Evolutionary conservation across 306 rosid species (phyloP).

Genomic region (Quillaja saponaria): DNA sequence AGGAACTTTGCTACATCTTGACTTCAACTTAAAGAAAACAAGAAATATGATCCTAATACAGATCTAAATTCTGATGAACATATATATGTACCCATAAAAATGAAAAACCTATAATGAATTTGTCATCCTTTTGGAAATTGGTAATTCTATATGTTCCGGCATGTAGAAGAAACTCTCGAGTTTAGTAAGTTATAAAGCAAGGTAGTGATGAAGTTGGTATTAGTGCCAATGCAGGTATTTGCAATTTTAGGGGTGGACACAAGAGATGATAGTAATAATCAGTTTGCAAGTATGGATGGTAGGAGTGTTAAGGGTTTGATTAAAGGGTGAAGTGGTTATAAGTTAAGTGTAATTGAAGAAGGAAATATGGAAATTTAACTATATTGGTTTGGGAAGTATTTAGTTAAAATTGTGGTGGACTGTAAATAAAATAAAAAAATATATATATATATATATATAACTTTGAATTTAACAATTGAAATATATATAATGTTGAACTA

Average conservation of each 20-base stretch:
- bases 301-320: no score
- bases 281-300: slow-evolving; percentile 2
- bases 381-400: no score
- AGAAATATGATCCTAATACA: not conserved
- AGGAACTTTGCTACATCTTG: not conserved
- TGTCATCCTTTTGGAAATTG: not conserved
- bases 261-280: slow-evolving; percentile 8
- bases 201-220: slow-evolving; percentile 8
- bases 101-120: not conserved
- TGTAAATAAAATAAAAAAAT: no score
- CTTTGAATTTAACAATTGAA: no score
- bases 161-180: not conserved
- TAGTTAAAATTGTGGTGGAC: no score
- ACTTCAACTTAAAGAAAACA: not conserved
- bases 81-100: no score
- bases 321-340: no score
- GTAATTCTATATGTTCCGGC: slow-evolving; percentile 15
- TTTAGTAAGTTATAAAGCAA: slow-evolving; percentile 6
- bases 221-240: slow-evolving; percentile 14
- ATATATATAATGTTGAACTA: no score
- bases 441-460: no score
- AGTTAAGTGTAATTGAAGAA: no score
- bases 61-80: slow-evolving; percentile 8
- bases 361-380: no score
- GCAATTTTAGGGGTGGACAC: slow-evolving; percentile 14